phyloP scores from a whole-genome alignment of 441 rosid species.

The Heliophila coronopifolia region DNA sequence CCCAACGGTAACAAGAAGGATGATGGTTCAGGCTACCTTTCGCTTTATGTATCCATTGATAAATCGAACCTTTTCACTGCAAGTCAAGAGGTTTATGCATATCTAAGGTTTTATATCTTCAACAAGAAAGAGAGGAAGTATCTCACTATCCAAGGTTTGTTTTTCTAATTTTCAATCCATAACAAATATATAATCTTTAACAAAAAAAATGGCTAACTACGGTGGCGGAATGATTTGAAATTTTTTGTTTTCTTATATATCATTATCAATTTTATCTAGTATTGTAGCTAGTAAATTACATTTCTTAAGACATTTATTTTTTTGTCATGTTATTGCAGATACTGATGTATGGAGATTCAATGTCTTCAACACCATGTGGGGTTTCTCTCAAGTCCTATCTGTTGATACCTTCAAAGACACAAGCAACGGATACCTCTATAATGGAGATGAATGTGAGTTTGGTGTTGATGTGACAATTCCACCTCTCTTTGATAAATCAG shows the following conservation, averaged over 20 bases:
- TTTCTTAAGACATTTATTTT: too few relatives aligned
- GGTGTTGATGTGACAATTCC: slow-evolving; percentile 25
- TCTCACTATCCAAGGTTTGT: slow-evolving; percentile 9
- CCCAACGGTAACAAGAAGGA: slow-evolving; percentile 23
- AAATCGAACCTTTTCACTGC: background rate
- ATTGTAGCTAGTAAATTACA: too few relatives aligned
- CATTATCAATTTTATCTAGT: background rate
- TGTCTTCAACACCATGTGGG: background rate
- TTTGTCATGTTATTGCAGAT: background rate
- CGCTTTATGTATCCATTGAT: slow-evolving; percentile 4
- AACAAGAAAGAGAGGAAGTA: slow-evolving; percentile 9
- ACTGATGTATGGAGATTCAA: background rate
- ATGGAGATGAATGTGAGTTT: slow-evolving; percentile 23
- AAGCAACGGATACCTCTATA: slow-evolving; percentile 14
- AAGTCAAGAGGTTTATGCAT: background rate
- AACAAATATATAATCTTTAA: background rate
- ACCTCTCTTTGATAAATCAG: background rate
- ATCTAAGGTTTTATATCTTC: slow-evolving; percentile 10
- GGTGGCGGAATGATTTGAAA: too few relatives aligned
- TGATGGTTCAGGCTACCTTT: slow-evolving; percentile 9
- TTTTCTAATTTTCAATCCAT: background rate
- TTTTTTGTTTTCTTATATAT: background rate
- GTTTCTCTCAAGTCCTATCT: slow-evolving; percentile 3
- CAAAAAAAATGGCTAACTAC: background rate
- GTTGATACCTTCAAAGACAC: slow-evolving; percentile 6